phyloP scores from a whole-genome alignment of 106 monocot species.

The Acorus gramineus region DNA sequence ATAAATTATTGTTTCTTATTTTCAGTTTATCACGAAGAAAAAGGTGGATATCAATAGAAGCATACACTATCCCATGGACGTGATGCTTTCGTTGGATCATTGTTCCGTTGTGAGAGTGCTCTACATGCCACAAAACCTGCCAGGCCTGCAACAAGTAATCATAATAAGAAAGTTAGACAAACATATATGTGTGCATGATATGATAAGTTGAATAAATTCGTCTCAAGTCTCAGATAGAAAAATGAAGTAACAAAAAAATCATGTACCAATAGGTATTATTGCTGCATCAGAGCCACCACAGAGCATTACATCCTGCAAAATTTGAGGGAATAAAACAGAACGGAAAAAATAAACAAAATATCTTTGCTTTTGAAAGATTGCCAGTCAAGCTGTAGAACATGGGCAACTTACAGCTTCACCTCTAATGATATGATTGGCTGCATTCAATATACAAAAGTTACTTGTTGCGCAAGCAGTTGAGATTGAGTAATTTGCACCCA shows the following conservation, averaged over 20 bases:
- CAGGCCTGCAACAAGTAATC: constrained; percentile 32
- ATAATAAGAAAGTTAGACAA: neutral
- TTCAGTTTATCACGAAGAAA: neutral
- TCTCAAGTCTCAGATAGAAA: too few species aligned
- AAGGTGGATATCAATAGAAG: neutral
- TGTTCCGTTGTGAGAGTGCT: constrained; percentile 87
- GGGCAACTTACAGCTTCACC: constrained; percentile 58
- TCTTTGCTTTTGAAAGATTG: neutral
- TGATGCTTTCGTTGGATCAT: constrained; percentile 85
- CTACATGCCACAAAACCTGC: constrained; percentile 97
- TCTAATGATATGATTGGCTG: constrained; percentile 66
- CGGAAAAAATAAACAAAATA: neutral
- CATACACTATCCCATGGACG: constrained; percentile 93
- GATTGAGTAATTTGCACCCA: constrained; percentile 76
- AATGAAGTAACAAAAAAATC: neutral
- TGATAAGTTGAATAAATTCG: too few species aligned
- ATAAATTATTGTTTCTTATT: too few species aligned
- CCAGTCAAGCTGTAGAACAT: neutral
- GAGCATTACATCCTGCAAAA: constrained; percentile 86
- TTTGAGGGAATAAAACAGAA: neutral
- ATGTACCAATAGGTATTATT: constrained; percentile 83
- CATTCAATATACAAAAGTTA: constrained; percentile 71
- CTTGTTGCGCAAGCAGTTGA: constrained; percentile 78
- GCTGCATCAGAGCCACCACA: constrained; percentile 97
- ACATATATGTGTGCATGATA: neutral